These are phyloP conservation scores for Aureobasidium sp. DNA, from an alignment of 2,329 filamentous ascomycete genomes.

Conservation along the genomic window DNA sequence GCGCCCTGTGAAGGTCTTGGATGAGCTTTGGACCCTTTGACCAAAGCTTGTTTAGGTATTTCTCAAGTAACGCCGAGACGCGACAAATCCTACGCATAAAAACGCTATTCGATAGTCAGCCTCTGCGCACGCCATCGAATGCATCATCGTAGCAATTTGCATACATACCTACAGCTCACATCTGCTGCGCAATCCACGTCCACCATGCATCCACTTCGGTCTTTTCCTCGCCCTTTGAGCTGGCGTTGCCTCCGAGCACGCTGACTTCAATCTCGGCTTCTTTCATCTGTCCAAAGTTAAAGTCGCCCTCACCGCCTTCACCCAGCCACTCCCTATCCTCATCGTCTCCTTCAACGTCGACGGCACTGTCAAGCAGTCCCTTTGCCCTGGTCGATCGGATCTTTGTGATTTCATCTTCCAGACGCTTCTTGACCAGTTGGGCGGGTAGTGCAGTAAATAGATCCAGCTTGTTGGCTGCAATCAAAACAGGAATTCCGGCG, in stretches of 20 bases:
- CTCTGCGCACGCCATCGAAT: not conserved
- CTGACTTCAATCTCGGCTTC: slow-evolving; percentile 76
- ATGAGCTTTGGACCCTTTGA: not conserved
- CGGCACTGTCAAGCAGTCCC: slow-evolving; percentile 74
- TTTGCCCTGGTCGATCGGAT: slow-evolving; percentile 71
- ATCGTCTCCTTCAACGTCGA: slow-evolving; percentile 61
- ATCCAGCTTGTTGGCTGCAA: slow-evolving; percentile 93
- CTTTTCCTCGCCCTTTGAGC: slow-evolving; percentile 45
- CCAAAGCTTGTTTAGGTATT: slow-evolving; percentile 5
- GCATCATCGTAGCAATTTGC: not conserved
- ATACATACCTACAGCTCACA: slow-evolving; percentile 41
- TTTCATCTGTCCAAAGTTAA: slow-evolving; percentile 73
- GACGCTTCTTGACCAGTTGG: slow-evolving; percentile 61
- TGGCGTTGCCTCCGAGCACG: slow-evolving; percentile 67
- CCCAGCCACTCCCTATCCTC: slow-evolving; percentile 75
- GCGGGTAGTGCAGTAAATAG: slow-evolving; percentile 87
- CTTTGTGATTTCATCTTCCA: slow-evolving; percentile 75
- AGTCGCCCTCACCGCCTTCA: slow-evolving; percentile 67
- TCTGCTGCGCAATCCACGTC: slow-evolving; percentile 74
- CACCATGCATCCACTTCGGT: slow-evolving; percentile 79
- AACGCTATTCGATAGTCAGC: not conserved
- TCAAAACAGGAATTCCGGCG: slow-evolving; percentile 62
- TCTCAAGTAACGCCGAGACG: slow-evolving; percentile 8
- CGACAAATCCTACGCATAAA: not conserved
- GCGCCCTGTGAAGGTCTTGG: slow-evolving; percentile 2